phyloP scores from a whole-genome alignment of 164 flowering plant genomes.

The Sextonia rubra region DNA sequence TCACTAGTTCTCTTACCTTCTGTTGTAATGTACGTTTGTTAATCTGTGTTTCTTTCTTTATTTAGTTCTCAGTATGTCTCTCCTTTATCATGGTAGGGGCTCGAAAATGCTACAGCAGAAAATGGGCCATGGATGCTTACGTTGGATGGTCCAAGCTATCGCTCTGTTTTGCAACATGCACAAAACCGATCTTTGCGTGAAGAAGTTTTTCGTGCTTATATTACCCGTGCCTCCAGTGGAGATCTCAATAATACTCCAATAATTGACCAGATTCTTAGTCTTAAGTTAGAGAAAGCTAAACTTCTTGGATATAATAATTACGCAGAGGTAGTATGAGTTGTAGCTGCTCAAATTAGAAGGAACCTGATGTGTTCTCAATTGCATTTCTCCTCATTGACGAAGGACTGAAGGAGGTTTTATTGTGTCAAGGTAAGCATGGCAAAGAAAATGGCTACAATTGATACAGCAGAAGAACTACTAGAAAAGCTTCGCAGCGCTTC shows the following conservation, averaged over 20 bases:
- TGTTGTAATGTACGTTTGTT: neutral
- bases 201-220: slow-evolving; percentile 83
- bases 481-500: slow-evolving; percentile 89
- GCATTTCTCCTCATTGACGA: neutral
- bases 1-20: neutral
- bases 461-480: slow-evolving; percentile 78
- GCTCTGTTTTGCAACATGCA: slow-evolving; percentile 93
- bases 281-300: slow-evolving; percentile 89
- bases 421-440: slow-evolving; percentile 91
- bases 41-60: neutral
- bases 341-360: neutral
- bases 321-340: slow-evolving; percentile 65
- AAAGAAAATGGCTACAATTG: slow-evolving; percentile 92
- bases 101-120: slow-evolving; percentile 89
- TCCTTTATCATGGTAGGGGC: slow-evolving; percentile 44
- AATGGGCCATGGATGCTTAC: slow-evolving; percentile 96
- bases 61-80: neutral
- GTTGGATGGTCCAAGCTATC: slow-evolving; percentile 85
- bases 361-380: neutral
- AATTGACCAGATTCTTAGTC: slow-evolving; percentile 79
- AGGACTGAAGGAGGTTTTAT: neutral
- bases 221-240: slow-evolving; percentile 82
- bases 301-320: slow-evolving; percentile 82
- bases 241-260: slow-evolving; percentile 82
- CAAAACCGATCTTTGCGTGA: slow-evolving; percentile 73